A percentile compares a stretch with the other conserved stretches of the same genome.
phyloP scores from a whole-genome alignment of 192 early-diverging fungal genomes.

The Coemansia sp. region DNA sequence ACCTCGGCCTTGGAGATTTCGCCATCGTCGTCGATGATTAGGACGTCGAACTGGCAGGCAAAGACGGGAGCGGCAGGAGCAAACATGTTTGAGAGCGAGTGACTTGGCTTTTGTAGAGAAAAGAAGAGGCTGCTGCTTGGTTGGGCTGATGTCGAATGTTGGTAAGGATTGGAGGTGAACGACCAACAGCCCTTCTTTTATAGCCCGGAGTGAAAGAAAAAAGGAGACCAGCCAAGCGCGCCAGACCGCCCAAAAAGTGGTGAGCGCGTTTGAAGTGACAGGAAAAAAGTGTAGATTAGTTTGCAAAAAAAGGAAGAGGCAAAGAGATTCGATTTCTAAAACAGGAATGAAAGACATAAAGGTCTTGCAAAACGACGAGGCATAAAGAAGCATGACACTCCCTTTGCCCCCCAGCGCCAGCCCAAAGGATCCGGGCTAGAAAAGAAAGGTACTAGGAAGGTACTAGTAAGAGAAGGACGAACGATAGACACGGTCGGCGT shows the following conservation, averaged over 20 bases:
- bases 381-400: neutral
- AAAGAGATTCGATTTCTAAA: constrained; percentile 4
- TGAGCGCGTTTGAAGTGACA: neutral
- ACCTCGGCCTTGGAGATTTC: constrained; percentile 16
- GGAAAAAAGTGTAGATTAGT: constrained; percentile 1
- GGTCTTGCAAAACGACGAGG: constrained; percentile 7
- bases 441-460: neutral
- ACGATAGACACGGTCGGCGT: neutral
- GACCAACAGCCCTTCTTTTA: constrained; percentile 3
- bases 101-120: constrained; percentile 1
- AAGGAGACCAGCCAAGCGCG: neutral
- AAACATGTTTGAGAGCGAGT: constrained; percentile 4
- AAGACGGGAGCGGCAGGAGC: constrained; percentile 1
- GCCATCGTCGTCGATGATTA: constrained; percentile 22
- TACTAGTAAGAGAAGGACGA: neutral
- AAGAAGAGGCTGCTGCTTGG: neutral
- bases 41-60: constrained; percentile 17
- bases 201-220: neutral
- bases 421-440: neutral
- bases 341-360: neutral
- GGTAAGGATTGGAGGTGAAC: neutral
- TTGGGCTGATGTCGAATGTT: neutral
- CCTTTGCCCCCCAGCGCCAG: neutral
- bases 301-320: neutral
- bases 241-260: neutral